phyloP scores from a whole-genome alignment of 2,329 filamentous ascomycete genomes.

The Aspergillus calidoustus region DNA sequence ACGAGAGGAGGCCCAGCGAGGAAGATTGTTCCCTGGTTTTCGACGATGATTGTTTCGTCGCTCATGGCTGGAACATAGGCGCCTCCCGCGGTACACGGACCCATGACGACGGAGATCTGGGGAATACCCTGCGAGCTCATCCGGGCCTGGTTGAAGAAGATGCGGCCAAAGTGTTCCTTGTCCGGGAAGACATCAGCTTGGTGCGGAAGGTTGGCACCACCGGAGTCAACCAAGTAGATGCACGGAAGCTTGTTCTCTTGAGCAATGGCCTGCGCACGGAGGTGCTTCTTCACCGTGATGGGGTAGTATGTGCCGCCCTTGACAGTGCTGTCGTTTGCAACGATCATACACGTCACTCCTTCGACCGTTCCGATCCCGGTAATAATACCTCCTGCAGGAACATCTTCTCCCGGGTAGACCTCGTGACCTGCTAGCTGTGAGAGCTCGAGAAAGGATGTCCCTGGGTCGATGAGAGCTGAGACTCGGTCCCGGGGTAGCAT shows the following conservation, averaged over 20 bases:
- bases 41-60: conserved; percentile 95
- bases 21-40: conserved; percentile 96
- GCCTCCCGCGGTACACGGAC: conserved; percentile 91
- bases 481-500: conserved; percentile 93
- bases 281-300: conserved; percentile 96
- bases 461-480: conserved; percentile 83
- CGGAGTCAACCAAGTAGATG: conserved; percentile 95
- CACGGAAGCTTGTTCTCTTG: conserved; percentile 83
- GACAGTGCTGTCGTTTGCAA: conserved; percentile 95
- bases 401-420: conserved; percentile 83
- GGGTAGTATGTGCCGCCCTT: conserved; percentile 98
- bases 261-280: conserved; percentile 88
- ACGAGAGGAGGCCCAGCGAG: conserved; percentile 92
- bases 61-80: conserved; percentile 98
- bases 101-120: conserved; percentile 95
- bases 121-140: conserved; percentile 90
- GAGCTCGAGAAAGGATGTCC: conserved; percentile 90
- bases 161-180: conserved; percentile 90
- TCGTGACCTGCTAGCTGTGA: conserved; percentile 87
- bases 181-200: conserved; percentile 97
- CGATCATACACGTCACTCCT: conserved; percentile 88
- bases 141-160: conserved; percentile 96
- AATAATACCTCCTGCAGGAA: conserved; percentile 88
- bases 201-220: conserved; percentile 91
- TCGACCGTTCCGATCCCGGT: conserved; percentile 89